These are phyloP conservation scores for Ligustrum vulgare DNA, from an alignment of 257 asterid species.

Conservation along the genomic window DNA sequence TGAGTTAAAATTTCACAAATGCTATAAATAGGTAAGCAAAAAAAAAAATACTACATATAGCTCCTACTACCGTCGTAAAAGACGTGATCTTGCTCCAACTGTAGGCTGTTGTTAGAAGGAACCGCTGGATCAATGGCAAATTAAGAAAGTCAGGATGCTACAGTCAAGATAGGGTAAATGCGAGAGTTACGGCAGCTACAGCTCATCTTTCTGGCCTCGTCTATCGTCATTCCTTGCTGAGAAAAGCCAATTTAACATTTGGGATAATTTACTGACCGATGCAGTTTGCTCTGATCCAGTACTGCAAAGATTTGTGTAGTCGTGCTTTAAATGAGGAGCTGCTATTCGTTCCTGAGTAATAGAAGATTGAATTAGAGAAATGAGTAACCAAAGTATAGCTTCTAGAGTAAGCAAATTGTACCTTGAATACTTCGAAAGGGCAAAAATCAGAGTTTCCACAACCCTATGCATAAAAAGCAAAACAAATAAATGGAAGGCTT, in stretches of 20 bases:
- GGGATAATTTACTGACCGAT: constrained; percentile 40
- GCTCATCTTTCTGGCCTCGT: constrained; percentile 42
- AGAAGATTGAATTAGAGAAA: constrained; percentile 12
- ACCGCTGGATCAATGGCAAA: neutral
- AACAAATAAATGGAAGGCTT: constrained; percentile 10
- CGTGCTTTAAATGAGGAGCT: constrained; percentile 80
- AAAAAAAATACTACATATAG: neutral
- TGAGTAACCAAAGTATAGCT: neutral
- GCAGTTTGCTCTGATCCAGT: constrained; percentile 21
- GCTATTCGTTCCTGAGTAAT: constrained; percentile 69
- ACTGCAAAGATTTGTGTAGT: constrained; percentile 62
- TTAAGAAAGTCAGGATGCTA: neutral
- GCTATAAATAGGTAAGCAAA: neutral
- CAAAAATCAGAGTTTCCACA: constrained; percentile 74
- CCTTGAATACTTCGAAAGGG: constrained; percentile 85
- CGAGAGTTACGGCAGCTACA: constrained; percentile 30
- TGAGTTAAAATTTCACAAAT: neutral
- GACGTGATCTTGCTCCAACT: neutral
- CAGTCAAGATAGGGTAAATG: neutral
- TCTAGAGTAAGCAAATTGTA: constrained; percentile 20
- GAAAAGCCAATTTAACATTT: constrained; percentile 57
- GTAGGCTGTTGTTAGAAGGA: neutral
- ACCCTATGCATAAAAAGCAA: constrained; percentile 47
- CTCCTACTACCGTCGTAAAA: neutral
- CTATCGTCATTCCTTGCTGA: constrained; percentile 19